Conservation (phyloP, 73 alveolate species). For the Symbiodinium pilosum region DNA sequence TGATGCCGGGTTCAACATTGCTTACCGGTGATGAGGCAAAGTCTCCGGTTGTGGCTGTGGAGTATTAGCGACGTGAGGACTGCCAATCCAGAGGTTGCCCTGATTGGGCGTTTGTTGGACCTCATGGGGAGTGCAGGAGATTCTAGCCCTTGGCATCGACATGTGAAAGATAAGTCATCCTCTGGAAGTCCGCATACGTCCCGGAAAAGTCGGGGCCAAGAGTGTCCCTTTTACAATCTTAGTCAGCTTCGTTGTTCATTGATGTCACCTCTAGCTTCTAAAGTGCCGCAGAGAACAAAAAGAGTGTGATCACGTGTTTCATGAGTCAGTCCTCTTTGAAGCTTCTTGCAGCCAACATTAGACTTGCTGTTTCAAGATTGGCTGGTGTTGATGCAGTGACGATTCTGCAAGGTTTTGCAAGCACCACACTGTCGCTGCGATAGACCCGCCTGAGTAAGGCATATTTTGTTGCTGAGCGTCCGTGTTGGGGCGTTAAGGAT, state of each 20-base stretch:
- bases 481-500: too few relatives aligned
- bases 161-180: too few relatives aligned
- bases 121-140: background rate
- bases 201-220: background rate
- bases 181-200: background rate
- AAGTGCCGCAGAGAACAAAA: background rate
- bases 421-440: background rate
- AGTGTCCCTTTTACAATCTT: background rate
- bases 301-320: background rate
- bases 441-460: too few relatives aligned
- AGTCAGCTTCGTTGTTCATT: too few relatives aligned
- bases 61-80: too few relatives aligned
- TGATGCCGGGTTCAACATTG: background rate
- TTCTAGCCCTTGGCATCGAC: background rate
- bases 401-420: background rate
- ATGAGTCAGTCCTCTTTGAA: background rate
- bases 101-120: background rate
- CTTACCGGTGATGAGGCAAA: background rate
- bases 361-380: too few relatives aligned
- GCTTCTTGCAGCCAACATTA: background rate
- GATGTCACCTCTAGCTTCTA: too few relatives aligned
- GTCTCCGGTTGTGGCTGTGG: constrained; percentile 1
- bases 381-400: background rate
- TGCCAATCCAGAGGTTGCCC: background rate
- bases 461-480: too few relatives aligned